Evolutionary conservation across 1,284 basidiomycete species (phyloP).

Genomic region (Ceratobasidium sp.): DNA sequence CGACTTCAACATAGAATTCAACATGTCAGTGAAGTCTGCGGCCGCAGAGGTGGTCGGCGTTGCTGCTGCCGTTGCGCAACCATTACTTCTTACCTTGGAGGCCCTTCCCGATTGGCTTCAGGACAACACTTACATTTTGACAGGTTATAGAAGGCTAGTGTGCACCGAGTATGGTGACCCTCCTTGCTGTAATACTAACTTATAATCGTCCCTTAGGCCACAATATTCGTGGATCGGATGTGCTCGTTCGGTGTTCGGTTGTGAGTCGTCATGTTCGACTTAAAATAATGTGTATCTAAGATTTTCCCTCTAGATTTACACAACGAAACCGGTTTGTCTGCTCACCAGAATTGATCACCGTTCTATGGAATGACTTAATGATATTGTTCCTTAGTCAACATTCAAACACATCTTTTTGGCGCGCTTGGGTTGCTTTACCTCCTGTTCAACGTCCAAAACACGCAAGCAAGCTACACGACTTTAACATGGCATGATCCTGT

Average conservation of each 20-base stretch:
- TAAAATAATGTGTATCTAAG: constrained; percentile 35
- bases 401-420: constrained; percentile 88
- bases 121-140: constrained; percentile 43
- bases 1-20: not conserved
- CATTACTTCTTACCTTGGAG: constrained; percentile 27
- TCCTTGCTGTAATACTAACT: constrained; percentile 15
- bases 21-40: constrained; percentile 22
- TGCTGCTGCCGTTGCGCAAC: constrained; percentile 31
- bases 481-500: constrained; percentile 74
- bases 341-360: constrained; percentile 22
- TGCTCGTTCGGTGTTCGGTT: constrained; percentile 76
- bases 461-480: constrained; percentile 65
- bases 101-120: constrained; percentile 42
- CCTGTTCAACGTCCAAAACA: constrained; percentile 66
- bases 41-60: constrained; percentile 21
- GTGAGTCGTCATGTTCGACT: constrained; percentile 63
- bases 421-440: constrained; percentile 74
- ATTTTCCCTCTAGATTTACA: constrained; percentile 72
- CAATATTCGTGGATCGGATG: constrained; percentile 76
- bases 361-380: constrained; percentile 10
- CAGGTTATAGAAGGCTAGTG: constrained; percentile 35
- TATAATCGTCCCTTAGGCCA: constrained; percentile 60
- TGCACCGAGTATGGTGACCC: not conserved
- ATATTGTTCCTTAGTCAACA: constrained; percentile 74
- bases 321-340: constrained; percentile 79